These are phyloP conservation scores for Rosa hybrid DNA, from an alignment of 331 rosid species.

Conservation along the genomic window DNA sequence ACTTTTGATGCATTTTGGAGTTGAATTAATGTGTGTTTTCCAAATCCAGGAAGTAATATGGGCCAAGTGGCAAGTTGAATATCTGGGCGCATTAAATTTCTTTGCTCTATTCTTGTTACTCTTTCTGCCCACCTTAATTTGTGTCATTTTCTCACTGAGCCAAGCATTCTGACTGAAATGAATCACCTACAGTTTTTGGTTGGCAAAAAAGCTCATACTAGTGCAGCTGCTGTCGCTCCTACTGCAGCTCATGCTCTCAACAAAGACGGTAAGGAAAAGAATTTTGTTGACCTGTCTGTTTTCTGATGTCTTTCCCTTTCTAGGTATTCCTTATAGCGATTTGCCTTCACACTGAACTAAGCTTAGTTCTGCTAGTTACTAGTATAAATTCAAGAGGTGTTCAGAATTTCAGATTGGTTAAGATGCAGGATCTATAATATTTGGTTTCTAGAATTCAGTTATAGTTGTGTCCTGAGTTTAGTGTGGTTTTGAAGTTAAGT, in stretches of 20 bases:
- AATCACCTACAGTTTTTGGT: conserved; percentile 13
- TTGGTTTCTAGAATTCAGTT: neutral
- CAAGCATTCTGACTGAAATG: neutral
- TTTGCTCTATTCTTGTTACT: neutral
- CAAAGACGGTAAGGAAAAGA: neutral
- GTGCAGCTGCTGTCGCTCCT: conserved; percentile 10
- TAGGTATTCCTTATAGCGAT: neutral
- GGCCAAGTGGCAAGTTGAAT: neutral
- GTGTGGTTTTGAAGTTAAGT: neutral
- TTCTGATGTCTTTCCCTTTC: neutral
- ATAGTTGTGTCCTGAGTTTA: neutral
- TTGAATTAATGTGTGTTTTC: neutral
- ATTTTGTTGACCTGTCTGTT: neutral
- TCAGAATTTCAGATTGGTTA: neutral
- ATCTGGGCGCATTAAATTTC: neutral
- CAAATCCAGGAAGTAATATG: neutral
- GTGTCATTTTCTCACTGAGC: neutral
- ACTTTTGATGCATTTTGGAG: conserved; percentile 6
- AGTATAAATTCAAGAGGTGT: neutral
- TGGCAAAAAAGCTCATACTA: neutral
- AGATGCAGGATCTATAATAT: neutral
- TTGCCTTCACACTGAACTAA: neutral
- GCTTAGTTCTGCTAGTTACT: neutral
- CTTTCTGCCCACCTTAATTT: neutral
- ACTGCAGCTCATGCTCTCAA: conserved; percentile 2